Conservation (phyloP, 192 early-diverging fungal genomes). For the Backusella liffmaniae region DNA sequence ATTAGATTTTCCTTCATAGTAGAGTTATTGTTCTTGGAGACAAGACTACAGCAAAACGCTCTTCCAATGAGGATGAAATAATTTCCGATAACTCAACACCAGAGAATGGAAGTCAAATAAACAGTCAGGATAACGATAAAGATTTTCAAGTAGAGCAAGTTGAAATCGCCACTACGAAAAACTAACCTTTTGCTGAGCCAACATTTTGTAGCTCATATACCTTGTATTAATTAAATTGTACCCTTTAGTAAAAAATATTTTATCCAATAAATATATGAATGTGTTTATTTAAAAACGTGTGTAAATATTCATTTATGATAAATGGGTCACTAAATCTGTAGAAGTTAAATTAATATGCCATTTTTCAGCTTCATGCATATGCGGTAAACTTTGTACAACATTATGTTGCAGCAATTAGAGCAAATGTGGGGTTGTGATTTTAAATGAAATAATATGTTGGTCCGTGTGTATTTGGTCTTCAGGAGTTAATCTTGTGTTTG, state of each 20-base stretch:
- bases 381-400: not conserved
- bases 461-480: not conserved
- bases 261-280: not conserved
- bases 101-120: not conserved
- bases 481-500: not conserved
- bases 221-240: not conserved
- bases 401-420: not conserved
- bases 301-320: not conserved
- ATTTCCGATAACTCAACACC: not conserved
- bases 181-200: not conserved
- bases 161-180: not conserved
- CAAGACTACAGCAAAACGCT: not conserved
- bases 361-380: not conserved
- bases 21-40: not conserved
- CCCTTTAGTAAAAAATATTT: too few species aligned
- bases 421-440: not conserved
- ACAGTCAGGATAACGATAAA: not conserved
- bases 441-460: not conserved
- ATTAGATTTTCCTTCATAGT: constrained; percentile 5
- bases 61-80: not conserved
- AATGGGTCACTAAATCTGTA: too few species aligned
- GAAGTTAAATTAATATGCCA: too few species aligned
- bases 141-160: not conserved
- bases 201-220: not conserved
- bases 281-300: not conserved